Base-by-base conservation (phyloP, 1,139 yeast genomes). In the Blastobotrys apis region DNA sequence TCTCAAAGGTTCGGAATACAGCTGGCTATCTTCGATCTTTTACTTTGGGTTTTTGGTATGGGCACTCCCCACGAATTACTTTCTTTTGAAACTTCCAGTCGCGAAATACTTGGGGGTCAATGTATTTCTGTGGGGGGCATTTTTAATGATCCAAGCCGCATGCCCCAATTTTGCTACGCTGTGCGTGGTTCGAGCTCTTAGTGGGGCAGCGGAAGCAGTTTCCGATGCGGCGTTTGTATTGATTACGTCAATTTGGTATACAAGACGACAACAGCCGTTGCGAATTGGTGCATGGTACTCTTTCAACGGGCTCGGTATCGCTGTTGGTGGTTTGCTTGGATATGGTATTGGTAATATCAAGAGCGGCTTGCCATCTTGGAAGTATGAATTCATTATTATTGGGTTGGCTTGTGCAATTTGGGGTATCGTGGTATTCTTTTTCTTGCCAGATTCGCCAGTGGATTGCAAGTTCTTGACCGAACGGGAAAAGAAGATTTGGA, bases 11-110 rank as follows among this genome's bases (percentile, higher is more conserved):
- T 59, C 66, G 38, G 67, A 71, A 43, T 74, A 69, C 53, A 66
- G 72, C 25, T 78, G 84, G 75, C 64, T 77, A 42, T 77, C 80
- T n/a, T 78, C 85, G 1, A 72, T 78, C 26, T 80, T 81, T 58
- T 74, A 75, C 52, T 68, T 74, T 48, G 80, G 79, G 4, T 74
- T 73, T 52, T 53, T 75, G 47, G 64, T 74, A 33, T 77, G 77
- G 56, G 77, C 77, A 40, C 65, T 73, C 47, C 82, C 84, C 29
- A 77, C 75, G 16, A 71, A 74, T 47, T 72, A 68, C 53, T 56
- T 78, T 20, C 59, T 80, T 43, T 80, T 80, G 57, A 68, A 67
- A 50, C 66, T 68, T 34, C 83, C 84, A 4, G 67, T 78, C 6
- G 78, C 77, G 1, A 77, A 75, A 55, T 71, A 70, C 45, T 65